These are phyloP conservation scores for Tetramitus jugosus DNA, from an alignment of 208 protist genomes.

Conservation along the genomic window DNA sequence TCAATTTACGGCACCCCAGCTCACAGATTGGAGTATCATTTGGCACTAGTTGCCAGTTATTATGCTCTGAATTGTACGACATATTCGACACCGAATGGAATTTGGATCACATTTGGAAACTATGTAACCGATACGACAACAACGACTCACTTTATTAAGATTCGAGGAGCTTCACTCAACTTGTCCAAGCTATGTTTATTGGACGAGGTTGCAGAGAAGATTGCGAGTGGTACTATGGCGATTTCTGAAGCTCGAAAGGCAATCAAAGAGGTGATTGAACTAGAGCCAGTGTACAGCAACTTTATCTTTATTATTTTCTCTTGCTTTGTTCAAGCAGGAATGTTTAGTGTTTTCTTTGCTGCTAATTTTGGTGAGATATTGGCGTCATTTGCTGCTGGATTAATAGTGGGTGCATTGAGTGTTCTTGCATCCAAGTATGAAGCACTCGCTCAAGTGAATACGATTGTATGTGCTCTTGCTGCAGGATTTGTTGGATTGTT, in stretches of 20 bases:
- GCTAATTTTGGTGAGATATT: not conserved
- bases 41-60: not conserved
- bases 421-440: not conserved
- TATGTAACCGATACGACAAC: not conserved
- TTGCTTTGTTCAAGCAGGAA: no score
- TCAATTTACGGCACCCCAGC: not conserved
- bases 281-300: not conserved
- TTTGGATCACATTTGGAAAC: slow-evolving; percentile 8
- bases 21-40: not conserved
- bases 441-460: not conserved
- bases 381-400: not conserved
- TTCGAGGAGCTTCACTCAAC: not conserved
- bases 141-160: not conserved
- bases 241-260: not conserved
- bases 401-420: not conserved
- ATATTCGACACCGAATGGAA: slow-evolving; percentile 2
- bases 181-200: not conserved
- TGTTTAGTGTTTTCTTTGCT: no score
- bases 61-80: not conserved
- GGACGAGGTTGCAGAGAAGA: not conserved
- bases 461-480: not conserved
- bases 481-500: not conserved
- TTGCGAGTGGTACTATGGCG: not conserved
- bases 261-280: not conserved
- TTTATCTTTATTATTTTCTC: no score